Percentiles rank a stretch among this genome's conserved stretches.
phyloP scores from a whole-genome alignment of 345 rosid genomes.

The Citrus reticulata region DNA sequence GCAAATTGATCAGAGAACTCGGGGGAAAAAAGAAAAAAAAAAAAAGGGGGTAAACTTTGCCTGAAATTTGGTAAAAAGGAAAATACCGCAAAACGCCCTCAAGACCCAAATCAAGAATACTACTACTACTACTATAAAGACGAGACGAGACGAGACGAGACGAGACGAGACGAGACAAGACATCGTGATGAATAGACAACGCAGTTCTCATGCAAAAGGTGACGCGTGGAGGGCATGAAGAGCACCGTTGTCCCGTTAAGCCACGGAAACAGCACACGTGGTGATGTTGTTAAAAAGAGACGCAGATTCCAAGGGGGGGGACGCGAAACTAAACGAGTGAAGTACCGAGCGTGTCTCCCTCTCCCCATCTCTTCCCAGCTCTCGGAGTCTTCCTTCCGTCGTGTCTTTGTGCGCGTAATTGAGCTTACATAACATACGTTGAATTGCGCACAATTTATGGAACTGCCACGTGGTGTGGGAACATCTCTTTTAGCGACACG shows the following conservation, averaged over 20 bases:
- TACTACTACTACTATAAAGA: too few species aligned
- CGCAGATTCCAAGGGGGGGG: slow-evolving; percentile 27
- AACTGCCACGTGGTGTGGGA: slow-evolving; percentile 13
- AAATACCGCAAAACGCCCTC: not conserved
- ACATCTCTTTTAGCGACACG: not conserved
- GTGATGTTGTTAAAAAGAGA: not conserved
- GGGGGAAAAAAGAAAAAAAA: not conserved
- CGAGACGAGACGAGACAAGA: too few species aligned
- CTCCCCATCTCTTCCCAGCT: too few species aligned
- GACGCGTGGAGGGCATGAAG: slow-evolving; percentile 40
- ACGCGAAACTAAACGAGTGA: slow-evolving; percentile 10
- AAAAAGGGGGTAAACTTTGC: not conserved
- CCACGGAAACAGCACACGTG: slow-evolving; percentile 19
- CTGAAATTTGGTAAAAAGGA: not conserved
- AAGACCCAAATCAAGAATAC: too few species aligned
- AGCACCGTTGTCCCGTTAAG: not conserved
- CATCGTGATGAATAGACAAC: too few species aligned
- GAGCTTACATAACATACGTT: too few species aligned
- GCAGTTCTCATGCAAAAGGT: not conserved
- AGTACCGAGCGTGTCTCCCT: slow-evolving; percentile 8
- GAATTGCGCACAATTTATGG: not conserved
- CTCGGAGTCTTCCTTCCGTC: too few species aligned
- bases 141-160: too few species aligned
- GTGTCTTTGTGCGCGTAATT: too few species aligned
- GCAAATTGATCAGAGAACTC: not conserved